Percentiles rank a stretch among this genome's conserved stretches.
These are phyloP conservation scores for Daldinia childiae DNA, from an alignment of 495 filamentous ascomycete genomes.

Conservation along the genomic window DNA sequence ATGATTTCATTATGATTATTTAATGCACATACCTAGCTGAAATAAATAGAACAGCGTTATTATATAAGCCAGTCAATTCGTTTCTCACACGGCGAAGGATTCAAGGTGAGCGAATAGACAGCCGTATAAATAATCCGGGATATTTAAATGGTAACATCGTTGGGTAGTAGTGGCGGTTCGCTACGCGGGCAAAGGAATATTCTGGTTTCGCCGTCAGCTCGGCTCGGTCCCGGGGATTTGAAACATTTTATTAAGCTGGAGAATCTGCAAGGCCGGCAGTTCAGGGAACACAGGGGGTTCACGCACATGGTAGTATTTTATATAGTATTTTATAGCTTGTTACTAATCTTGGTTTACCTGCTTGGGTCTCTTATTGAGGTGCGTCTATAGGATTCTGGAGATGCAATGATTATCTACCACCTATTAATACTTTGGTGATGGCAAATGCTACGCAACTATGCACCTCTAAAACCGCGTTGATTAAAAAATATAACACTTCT, in stretches of 20 bases:
- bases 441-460: neutral
- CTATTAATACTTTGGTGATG: neutral
- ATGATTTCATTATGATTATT: neutral
- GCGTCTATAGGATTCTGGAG: neutral
- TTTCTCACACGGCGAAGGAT: conserved; percentile 12
- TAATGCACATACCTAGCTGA: neutral
- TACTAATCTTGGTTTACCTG: neutral
- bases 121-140: neutral
- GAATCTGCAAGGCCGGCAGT: conserved; percentile 12
- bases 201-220: neutral
- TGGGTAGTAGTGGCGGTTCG: conserved; percentile 20
- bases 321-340: conserved; percentile 6
- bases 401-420: neutral
- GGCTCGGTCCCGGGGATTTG: conserved; percentile 32
- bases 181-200: conserved; percentile 7
- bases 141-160: conserved; percentile 18
- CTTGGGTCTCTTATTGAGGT: neutral
- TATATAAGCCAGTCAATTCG: neutral
- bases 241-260: conserved; percentile 19
- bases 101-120: conserved; percentile 19
- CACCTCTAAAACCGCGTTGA: neutral
- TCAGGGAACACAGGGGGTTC: neutral
- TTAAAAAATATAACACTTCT: neutral
- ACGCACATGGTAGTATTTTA: conserved; percentile 23
- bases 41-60: neutral